A percentile compares a stretch with the other conserved stretches of the same genome.
These are phyloP conservation scores for Kodamaea derodonti DNA, from an alignment of 1,139 yeast species.

Conservation along the genomic window DNA sequence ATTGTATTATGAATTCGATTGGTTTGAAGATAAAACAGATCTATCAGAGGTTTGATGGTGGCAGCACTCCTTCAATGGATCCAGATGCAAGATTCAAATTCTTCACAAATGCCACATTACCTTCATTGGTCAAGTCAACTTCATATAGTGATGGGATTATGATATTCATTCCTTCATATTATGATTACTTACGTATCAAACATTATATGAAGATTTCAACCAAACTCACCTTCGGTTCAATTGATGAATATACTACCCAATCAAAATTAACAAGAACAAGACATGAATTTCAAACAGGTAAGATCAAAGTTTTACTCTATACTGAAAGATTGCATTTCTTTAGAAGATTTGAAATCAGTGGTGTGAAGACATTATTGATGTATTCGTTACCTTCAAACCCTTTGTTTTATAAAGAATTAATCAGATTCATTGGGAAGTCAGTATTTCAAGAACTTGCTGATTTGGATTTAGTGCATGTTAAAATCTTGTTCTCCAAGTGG, in stretches of 20 bases:
- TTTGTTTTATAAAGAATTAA: slow-evolving; percentile 71
- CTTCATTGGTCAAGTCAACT: slow-evolving; percentile 56
- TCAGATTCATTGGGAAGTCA: slow-evolving; percentile 50
- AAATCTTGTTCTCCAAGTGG: slow-evolving; percentile 71
- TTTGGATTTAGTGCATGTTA: slow-evolving; percentile 61
- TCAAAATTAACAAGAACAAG: slow-evolving; percentile 70
- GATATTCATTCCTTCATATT: slow-evolving; percentile 79
- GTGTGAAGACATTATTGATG: slow-evolving; percentile 80
- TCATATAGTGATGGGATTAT: slow-evolving; percentile 71
- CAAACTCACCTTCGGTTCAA: slow-evolving; percentile 55
- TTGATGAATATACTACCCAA: slow-evolving; percentile 79
- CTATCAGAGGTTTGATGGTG: slow-evolving; percentile 63
- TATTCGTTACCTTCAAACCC: slow-evolving; percentile 89
- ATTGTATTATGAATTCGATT: slow-evolving; percentile 48
- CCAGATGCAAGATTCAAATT: slow-evolving; percentile 79
- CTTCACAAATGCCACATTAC: slow-evolving; percentile 70
- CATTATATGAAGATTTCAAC: slow-evolving; percentile 67
- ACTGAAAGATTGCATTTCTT: slow-evolving; percentile 94
- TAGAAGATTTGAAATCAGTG: slow-evolving; percentile 77
- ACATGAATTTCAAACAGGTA: slow-evolving; percentile 60
- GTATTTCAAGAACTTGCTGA: slow-evolving; percentile 48
- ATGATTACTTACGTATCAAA: slow-evolving; percentile 78
- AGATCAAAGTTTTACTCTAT: slow-evolving; percentile 69
- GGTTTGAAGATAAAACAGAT: slow-evolving; percentile 65
- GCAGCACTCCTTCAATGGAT: slow-evolving; percentile 52